phyloP scores from a whole-genome alignment of 2,329 filamentous ascomycete species.

The Capronia epimyces region DNA sequence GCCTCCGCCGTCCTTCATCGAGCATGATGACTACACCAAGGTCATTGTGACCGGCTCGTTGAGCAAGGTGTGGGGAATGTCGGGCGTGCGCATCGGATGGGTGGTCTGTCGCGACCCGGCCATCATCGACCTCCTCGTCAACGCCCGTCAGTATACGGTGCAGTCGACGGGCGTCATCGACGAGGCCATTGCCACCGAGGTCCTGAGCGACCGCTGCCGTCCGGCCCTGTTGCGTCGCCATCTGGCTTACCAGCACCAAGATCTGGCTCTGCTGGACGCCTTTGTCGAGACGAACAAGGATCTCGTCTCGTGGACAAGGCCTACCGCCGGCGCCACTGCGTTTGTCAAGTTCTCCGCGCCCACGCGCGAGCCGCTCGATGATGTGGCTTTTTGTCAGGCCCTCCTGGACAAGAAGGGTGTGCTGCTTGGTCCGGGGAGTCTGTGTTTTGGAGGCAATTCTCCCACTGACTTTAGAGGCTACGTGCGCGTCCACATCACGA shows the following conservation, averaged over 20 bases:
- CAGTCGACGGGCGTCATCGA: constrained; percentile 78
- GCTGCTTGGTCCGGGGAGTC: constrained; percentile 66
- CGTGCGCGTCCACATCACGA: constrained; percentile 24
- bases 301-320: constrained; percentile 65
- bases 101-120: constrained; percentile 61
- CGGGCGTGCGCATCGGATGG: constrained; percentile 80
- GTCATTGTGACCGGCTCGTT: constrained; percentile 72
- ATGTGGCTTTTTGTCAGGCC: constrained; percentile 64
- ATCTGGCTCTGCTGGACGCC: constrained; percentile 58
- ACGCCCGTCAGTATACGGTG: constrained; percentile 74
- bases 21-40: constrained; percentile 59
- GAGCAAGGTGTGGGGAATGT: constrained; percentile 79
- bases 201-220: constrained; percentile 60
- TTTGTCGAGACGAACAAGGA: constrained; percentile 57
- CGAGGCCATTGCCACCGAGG: constrained; percentile 70
- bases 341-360: constrained; percentile 64
- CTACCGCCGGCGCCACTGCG: constrained; percentile 71
- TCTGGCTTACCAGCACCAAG: constrained; percentile 60
- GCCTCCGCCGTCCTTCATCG: constrained; percentile 31
- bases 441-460: constrained; percentile 59
- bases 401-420: constrained; percentile 65
- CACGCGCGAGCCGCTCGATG: constrained; percentile 57
- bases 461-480: constrained; percentile 16
- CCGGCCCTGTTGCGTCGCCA: constrained; percentile 59
- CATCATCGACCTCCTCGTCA: constrained; percentile 59